Evolutionary conservation across 805 yeast species (phyloP).

Genomic region (Scheffersomyces ergatensis): DNA sequence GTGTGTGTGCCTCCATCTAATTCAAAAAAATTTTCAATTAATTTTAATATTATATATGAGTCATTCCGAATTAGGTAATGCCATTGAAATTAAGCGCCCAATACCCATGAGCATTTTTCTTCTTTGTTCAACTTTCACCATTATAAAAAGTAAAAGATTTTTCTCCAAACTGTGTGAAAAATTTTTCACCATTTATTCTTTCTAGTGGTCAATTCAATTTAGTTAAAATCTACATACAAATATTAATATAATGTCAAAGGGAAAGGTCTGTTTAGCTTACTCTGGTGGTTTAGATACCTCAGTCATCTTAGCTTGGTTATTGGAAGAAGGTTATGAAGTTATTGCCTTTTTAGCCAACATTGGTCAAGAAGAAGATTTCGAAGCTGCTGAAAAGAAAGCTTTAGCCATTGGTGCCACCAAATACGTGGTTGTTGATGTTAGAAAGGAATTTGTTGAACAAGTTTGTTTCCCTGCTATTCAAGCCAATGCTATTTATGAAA

Average conservation of each 20-base stretch:
- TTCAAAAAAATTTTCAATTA: too few relatives aligned
- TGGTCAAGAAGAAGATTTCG: constrained; percentile 99
- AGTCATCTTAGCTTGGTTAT: constrained; percentile 94
- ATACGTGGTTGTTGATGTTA: constrained; percentile 90
- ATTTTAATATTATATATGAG: too few relatives aligned
- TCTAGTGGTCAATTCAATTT: constrained; percentile 1
- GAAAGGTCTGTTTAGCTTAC: constrained; percentile 98
- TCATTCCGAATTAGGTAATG: constrained; percentile 9
- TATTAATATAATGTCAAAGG: constrained; percentile 97
- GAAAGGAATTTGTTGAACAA: constrained; percentile 90
- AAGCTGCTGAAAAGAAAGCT: constrained; percentile 94
- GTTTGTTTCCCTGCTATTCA: constrained; percentile 96
- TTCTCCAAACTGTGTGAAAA: constrained; percentile 7
- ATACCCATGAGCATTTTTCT: constrained; percentile 5
- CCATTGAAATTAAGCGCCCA: constrained; percentile 23
- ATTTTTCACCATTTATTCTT: constrained; percentile 6
- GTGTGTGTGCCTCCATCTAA: too few relatives aligned
- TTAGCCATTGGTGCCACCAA: constrained; percentile 96
- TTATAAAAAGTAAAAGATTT: constrained; percentile 4
- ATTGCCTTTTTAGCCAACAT: constrained; percentile 97
- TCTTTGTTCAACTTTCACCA: too few relatives aligned
- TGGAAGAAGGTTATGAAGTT: constrained; percentile 97
- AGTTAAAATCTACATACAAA: constrained; percentile 2
- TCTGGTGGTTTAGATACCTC: constrained; percentile 99
- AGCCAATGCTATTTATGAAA: constrained; percentile 96